Evolutionary conservation across 1,284 basidiomycete species (phyloP).

Genomic region (Pseudozyma pruni): DNA sequence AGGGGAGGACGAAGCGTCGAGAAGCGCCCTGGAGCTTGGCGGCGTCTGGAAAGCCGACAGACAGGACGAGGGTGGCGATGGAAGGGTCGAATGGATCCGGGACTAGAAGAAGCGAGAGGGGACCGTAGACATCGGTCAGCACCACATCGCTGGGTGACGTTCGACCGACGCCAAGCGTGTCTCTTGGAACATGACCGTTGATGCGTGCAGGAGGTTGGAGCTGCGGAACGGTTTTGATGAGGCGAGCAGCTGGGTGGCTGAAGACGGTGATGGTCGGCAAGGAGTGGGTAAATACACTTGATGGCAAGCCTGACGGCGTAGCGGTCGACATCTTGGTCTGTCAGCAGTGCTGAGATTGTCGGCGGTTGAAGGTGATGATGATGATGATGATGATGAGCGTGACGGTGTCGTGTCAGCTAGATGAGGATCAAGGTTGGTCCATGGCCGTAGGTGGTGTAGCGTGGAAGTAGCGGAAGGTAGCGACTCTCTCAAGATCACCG

Average conservation of each 20-base stretch:
- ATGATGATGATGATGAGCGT: background rate
- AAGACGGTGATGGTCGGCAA: slow-evolving; percentile 44
- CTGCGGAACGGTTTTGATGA: slow-evolving; percentile 47
- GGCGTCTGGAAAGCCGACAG: slow-evolving; percentile 27
- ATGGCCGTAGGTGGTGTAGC: too few species aligned
- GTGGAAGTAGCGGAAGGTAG: too few species aligned
- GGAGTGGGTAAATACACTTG: slow-evolving; percentile 4
- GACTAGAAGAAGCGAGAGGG: slow-evolving; percentile 38
- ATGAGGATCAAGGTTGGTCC: too few species aligned
- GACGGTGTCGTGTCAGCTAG: too few species aligned
- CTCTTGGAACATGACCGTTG: slow-evolving; percentile 35
- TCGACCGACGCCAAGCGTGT: slow-evolving; percentile 32
- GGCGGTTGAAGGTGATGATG: too few species aligned
- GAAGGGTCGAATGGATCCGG: slow-evolving; percentile 36
- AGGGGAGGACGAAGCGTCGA: slow-evolving; percentile 43
- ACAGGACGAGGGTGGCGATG: slow-evolving; percentile 46
- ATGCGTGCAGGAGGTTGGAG: slow-evolving; percentile 22
- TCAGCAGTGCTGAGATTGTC: background rate
- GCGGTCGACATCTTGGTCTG: background rate
- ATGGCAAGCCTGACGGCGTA: background rate
- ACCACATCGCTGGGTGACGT: slow-evolving; percentile 22
- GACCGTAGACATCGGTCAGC: slow-evolving; percentile 40
- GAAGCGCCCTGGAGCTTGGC: slow-evolving; percentile 22
- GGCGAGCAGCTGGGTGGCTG: slow-evolving; percentile 38
- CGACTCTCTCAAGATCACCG: too few species aligned